Evolutionary conservation across 1,139 yeast genomes (phyloP), one percentile per base, ranked within the genome.

Genomic region (Blastobotrys arbuscula): DNA sequence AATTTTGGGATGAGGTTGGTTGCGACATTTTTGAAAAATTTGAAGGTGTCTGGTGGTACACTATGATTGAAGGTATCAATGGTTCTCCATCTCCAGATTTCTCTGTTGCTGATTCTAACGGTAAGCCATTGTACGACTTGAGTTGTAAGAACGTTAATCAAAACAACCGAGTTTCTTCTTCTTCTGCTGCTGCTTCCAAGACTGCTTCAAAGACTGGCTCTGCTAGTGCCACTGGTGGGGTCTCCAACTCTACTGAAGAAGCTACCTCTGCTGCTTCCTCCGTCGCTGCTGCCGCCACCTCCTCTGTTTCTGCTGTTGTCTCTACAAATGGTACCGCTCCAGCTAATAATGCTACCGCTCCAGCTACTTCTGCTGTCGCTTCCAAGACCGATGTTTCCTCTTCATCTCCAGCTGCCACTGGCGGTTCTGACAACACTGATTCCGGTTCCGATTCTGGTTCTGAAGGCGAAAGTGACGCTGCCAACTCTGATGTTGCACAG

Each of bases 1-100:
- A 55, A 28, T 57, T 52, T 50, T 57, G 60, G 60, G 55, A 57
- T 39, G 55, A 57, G 39, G 57, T 57, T 45, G 60, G 59, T 23
- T 57, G 60, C 45, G 51, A 50, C 19, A 38, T 57, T 28, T 56
- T 57, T 39, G 56, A 51, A 34, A 48, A 48, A 37, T 23, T 23
- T 15, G 42, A 40, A 45, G 55, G 55, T 50, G 44, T 48, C 33
- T 57, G 48, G 48, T 57, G 61, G 61, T 57, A 57, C 55, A 57
- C 57, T 44, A 48, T 57, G 31, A 50, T 48, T 45, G 60, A 57
- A 37, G 57, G 53, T 23, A 15, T 28, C 13, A 51, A 55, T 13
- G 36, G 33, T 30, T 49, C 52, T 23, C 55, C 59, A 38, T 49
- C 48, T 44, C 60, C 60, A 41, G 47, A 53, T 43, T 57, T 56